These are phyloP conservation scores for Leucocoprinus birnbaumii DNA, from an alignment of 768 basidiomycete species.

Conservation along the genomic window DNA sequence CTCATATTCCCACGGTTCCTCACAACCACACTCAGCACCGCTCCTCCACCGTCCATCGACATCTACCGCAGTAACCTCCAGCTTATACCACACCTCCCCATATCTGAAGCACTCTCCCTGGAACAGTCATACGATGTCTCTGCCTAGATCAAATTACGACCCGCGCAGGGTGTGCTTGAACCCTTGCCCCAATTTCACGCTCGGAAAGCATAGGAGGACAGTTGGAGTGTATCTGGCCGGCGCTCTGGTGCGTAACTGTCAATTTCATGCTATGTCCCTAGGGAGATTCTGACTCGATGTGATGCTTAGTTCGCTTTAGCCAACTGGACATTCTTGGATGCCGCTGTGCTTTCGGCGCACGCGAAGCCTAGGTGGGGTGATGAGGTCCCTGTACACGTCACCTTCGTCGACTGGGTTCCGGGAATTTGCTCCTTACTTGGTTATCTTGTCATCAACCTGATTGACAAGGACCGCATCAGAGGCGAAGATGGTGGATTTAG, in stretches of 20 bases:
- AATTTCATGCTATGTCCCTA: background rate
- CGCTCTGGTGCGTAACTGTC: constrained; percentile 58
- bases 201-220: constrained; percentile 77
- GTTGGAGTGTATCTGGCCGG: constrained; percentile 91
- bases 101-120: constrained; percentile 5
- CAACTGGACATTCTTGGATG: constrained; percentile 94
- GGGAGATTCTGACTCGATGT: background rate
- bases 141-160: constrained; percentile 76
- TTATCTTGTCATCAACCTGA: constrained; percentile 88
- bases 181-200: constrained; percentile 73
- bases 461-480: constrained; percentile 88
- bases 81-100: constrained; percentile 9
- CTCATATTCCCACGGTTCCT: constrained; percentile 25
- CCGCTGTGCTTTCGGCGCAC: constrained; percentile 85
- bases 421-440: constrained; percentile 92
- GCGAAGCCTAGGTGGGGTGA: constrained; percentile 72
- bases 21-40: constrained; percentile 13
- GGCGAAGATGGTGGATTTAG: constrained; percentile 81
- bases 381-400: constrained; percentile 66
- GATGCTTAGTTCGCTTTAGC: constrained; percentile 83
- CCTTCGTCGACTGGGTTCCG: constrained; percentile 97
- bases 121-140: constrained; percentile 39
- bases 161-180: constrained; percentile 86
- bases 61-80: constrained; percentile 11
- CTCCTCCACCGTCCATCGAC: constrained; percentile 18